phyloP scores from a whole-genome alignment of 1,284 basidiomycete genomes.

The Ceratobasidium sp. region DNA sequence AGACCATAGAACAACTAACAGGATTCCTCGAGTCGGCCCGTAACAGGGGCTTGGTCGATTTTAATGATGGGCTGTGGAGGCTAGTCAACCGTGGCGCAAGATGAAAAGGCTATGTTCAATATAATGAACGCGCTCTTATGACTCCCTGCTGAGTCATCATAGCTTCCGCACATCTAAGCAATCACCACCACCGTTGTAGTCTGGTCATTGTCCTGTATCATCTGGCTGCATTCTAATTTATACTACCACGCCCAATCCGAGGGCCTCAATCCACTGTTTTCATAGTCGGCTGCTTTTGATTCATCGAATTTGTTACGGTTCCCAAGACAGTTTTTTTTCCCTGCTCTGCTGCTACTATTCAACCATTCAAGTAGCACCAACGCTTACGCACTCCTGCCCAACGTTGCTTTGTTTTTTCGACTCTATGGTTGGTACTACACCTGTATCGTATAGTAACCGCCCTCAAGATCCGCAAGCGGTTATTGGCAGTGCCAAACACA shows the following conservation, averaged over 20 bases:
- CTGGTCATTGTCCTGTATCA: no score
- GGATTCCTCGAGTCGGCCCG: conserved; percentile 79
- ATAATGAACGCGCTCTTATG: neutral
- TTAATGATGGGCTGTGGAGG: conserved; percentile 77
- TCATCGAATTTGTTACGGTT: no score
- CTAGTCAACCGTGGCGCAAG: no score
- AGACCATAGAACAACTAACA: conserved; percentile 75
- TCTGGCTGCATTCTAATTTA: neutral
- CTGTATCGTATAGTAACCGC: neutral
- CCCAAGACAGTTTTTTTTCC: no score
- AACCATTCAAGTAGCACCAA: no score
- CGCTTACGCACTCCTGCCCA: no score
- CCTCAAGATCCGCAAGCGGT: conserved; percentile 31
- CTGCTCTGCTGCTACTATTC: no score
- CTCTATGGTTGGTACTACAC: conserved; percentile 6
- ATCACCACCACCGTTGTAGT: neutral
- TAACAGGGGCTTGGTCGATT: conserved; percentile 74
- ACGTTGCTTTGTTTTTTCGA: no score
- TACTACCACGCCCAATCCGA: no score
- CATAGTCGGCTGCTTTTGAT: no score
- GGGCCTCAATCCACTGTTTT: no score
- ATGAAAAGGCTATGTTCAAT: no score
- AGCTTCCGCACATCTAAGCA: neutral
- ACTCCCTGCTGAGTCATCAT: conserved; percentile 30
- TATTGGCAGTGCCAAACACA: conserved; percentile 24